phyloP scores from a whole-genome alignment of 768 basidiomycete species.

The Auricularia sp. region DNA sequence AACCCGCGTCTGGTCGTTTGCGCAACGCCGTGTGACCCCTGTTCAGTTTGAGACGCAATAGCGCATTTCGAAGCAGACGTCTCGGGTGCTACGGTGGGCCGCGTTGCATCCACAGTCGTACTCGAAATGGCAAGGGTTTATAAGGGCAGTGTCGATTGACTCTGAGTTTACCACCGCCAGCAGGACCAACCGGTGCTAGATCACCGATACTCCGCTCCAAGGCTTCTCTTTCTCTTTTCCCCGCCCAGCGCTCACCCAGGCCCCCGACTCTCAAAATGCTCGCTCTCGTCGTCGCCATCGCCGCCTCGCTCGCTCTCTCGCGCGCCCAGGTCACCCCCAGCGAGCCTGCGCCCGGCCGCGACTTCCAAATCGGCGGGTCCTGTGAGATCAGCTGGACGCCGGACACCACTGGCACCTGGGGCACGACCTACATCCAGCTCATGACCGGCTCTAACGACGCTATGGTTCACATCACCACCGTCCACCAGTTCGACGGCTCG shows the following conservation, averaged over 20 bases:
- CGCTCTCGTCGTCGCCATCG: slow-evolving; percentile 1
- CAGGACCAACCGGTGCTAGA: no score
- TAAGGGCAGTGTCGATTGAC: no score
- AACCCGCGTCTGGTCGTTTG: no score
- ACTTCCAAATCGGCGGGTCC: slow-evolving; percentile 43
- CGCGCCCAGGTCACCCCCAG: slow-evolving; percentile 40
- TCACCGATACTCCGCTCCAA: no score
- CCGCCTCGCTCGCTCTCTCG: slow-evolving; percentile 6
- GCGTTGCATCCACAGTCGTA: no score
- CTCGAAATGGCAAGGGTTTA: no score
- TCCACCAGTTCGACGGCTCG: slow-evolving; percentile 47
- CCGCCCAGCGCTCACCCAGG: background rate
- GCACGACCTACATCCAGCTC: slow-evolving; percentile 60
- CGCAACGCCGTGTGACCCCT: no score
- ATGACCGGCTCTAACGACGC: slow-evolving; percentile 67
- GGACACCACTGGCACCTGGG: slow-evolving; percentile 50
- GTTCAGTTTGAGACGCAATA: no score
- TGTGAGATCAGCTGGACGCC: slow-evolving; percentile 52
- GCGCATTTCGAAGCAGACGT: no score
- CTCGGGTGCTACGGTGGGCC: no score
- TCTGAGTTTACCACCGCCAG: no score
- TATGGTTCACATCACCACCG: slow-evolving; percentile 53
- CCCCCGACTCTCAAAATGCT: background rate
- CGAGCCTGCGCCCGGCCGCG: slow-evolving; percentile 47
- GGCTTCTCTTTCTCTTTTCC: background rate